A percentile compares a stretch with the other conserved stretches of the same genome.
These are phyloP conservation scores for Agroathelia rolfsii DNA, from an alignment of 1,284 basidiomycete species.

Conservation along the genomic window DNA sequence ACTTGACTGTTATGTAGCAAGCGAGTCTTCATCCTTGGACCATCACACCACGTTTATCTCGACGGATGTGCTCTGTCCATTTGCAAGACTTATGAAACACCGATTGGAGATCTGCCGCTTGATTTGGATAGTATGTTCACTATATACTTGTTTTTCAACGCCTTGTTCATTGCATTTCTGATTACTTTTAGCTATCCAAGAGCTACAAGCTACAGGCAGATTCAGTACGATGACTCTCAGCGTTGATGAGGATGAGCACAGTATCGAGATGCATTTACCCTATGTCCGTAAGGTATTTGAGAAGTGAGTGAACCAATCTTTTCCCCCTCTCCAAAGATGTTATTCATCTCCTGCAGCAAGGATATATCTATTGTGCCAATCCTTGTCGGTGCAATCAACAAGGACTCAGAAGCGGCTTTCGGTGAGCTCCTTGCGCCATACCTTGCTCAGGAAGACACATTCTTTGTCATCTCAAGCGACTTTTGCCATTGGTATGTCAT, in stretches of 20 bases:
- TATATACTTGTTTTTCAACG: background rate
- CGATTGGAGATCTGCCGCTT: conserved; percentile 74
- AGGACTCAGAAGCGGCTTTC: conserved; percentile 47
- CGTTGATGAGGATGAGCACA: conserved; percentile 92
- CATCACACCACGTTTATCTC: conserved; percentile 89
- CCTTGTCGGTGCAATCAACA: conserved; percentile 77
- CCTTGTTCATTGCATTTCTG: conserved; percentile 1
- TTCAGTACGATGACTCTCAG: conserved; percentile 62
- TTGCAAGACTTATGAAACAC: conserved; percentile 76
- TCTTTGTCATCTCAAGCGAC: conserved; percentile 90
- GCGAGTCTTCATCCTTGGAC: conserved; percentile 90
- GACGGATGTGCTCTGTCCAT: conserved; percentile 78
- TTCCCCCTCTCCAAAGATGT: background rate
- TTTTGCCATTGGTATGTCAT: conserved; percentile 89
- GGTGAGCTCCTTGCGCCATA: conserved; percentile 75
- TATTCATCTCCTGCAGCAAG: conserved; percentile 29
- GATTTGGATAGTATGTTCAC: conserved; percentile 63
- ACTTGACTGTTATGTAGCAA: conserved; percentile 40
- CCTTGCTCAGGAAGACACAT: conserved; percentile 64
- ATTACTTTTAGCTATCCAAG: conserved; percentile 45
- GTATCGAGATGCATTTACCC: conserved; percentile 95
- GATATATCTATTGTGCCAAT: conserved; percentile 85
- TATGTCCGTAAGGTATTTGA: conserved; percentile 86
- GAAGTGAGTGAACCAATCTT: conserved; percentile 36
- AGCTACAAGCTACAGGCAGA: conserved; percentile 57